Percentiles rank a stretch among this genome's conserved stretches.
Evolutionary conservation across 352 stramenopile genomes (phyloP).

Genomic region (Nothophytophthora sp.): DNA sequence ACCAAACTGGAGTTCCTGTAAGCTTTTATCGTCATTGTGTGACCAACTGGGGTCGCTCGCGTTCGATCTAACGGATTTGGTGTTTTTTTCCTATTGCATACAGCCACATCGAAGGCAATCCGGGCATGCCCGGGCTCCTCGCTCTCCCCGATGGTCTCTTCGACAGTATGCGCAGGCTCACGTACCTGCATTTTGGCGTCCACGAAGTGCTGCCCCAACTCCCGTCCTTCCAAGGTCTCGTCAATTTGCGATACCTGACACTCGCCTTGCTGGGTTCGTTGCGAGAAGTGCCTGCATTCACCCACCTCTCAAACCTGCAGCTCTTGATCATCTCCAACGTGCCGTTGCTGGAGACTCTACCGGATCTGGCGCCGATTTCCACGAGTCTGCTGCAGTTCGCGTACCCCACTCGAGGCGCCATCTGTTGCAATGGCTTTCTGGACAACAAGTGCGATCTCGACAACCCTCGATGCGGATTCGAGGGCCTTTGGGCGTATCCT

Average conservation of each 20-base stretch:
- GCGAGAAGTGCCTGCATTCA: conserved; percentile 7
- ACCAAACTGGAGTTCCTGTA: conserved; percentile 6
- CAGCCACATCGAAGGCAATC: background rate
- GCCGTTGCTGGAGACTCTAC: conserved; percentile 7
- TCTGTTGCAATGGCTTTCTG: conserved; percentile 32
- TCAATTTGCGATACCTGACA: conserved; percentile 11
- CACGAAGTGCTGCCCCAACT: conserved; percentile 10
- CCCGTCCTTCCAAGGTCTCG: conserved; percentile 10
- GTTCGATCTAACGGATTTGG: too few relatives aligned
- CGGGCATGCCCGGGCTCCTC: background rate
- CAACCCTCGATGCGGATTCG: conserved; percentile 1
- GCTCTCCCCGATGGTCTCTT: conserved; percentile 15
- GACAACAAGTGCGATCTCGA: conserved; percentile 14
- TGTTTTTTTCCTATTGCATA: too few relatives aligned
- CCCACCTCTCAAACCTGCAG: conserved; percentile 9
- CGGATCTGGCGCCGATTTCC: conserved; percentile 11
- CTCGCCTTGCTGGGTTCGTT: conserved; percentile 12
- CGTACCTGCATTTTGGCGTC: conserved; percentile 11
- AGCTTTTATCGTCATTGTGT: background rate
- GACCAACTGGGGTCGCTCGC: too few relatives aligned
- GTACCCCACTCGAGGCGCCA: background rate
- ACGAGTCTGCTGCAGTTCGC: conserved; percentile 1
- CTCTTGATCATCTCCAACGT: background rate
- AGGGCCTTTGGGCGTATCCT: conserved; percentile 3
- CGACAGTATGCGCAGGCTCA: conserved; percentile 13